phyloP scores from a whole-genome alignment of 208 protist genomes.

The Leishmania tarentolae region DNA sequence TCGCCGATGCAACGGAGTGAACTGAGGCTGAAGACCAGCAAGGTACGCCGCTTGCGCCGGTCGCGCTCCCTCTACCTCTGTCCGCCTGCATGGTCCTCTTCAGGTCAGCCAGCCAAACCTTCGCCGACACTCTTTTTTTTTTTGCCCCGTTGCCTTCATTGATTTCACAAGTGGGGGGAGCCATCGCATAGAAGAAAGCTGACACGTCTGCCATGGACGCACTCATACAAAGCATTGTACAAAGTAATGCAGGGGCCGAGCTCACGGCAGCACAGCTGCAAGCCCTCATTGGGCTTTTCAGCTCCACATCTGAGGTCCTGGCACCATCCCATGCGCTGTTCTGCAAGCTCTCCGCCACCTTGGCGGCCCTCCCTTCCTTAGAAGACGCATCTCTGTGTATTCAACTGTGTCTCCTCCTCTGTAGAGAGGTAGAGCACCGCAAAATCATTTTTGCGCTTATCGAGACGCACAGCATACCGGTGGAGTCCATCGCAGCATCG shows the following conservation, averaged over 20 bases:
- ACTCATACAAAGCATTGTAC: constrained; percentile 27
- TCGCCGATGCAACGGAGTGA: neutral
- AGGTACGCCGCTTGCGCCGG: neutral
- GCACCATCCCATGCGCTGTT: constrained; percentile 17
- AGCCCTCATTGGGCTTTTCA: constrained; percentile 22
- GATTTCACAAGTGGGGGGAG: neutral
- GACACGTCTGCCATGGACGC: constrained; percentile 9
- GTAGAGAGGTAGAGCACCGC: constrained; percentile 4
- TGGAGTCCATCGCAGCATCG: constrained; percentile 10
- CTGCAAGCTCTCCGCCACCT: constrained; percentile 16
- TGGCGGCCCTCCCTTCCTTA: neutral
- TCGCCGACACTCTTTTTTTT: neutral
- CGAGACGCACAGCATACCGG: constrained; percentile 8
- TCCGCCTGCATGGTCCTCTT: neutral
- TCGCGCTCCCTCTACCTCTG: neutral
- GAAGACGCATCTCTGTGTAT: constrained; percentile 13
- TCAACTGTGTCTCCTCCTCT: constrained; percentile 22
- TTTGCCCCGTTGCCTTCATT: neutral
- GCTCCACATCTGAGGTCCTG: constrained; percentile 3
- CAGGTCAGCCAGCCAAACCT: neutral
- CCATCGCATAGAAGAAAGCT: no score
- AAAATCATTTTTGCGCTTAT: constrained; percentile 11
- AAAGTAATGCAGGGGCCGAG: constrained; percentile 9
- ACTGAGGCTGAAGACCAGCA: neutral
- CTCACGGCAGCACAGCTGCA: constrained; percentile 30